These are phyloP conservation scores for Aspergillus sp. DNA, from an alignment of 2,329 filamentous ascomycete genomes.

Conservation along the genomic window DNA sequence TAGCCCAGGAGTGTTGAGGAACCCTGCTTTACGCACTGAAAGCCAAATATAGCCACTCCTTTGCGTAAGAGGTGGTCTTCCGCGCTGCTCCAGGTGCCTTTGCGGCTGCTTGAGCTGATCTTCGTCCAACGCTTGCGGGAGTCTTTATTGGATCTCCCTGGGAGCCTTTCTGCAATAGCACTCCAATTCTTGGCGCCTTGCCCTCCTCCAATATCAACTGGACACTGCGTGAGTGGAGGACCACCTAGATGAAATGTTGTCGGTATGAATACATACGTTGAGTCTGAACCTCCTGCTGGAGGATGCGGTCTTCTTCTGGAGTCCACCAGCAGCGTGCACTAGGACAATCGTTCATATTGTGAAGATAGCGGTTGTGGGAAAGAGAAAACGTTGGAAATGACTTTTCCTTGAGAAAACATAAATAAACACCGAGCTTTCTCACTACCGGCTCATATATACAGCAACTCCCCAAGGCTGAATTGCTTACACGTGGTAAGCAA, in stretches of 20 bases:
- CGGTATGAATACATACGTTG: not conserved
- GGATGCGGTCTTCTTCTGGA: not conserved
- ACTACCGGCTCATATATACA: no score
- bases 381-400: not conserved
- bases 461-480: no score
- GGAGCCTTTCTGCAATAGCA: slow-evolving; percentile 1
- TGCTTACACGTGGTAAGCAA: no score
- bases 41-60: not conserved
- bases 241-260: not conserved
- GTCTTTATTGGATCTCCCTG: slow-evolving; percentile 7
- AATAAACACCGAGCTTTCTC: not conserved
- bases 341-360: not conserved
- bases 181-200: slow-evolving; percentile 2
- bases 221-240: not conserved
- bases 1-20: not conserved
- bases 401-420: not conserved
- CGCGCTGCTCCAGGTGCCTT: slow-evolving; percentile 1
- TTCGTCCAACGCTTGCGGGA: slow-evolving; percentile 12
- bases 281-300: not conserved
- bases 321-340: not conserved
- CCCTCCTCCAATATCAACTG: not conserved
- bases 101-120: not conserved
- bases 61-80: slow-evolving; percentile 5
- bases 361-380: not conserved
- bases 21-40: not conserved